Percentiles rank a stretch among this genome's conserved stretches.
phyloP scores from a whole-genome alignment of 352 stramenopile species.

The Globisporangium spinosum region DNA sequence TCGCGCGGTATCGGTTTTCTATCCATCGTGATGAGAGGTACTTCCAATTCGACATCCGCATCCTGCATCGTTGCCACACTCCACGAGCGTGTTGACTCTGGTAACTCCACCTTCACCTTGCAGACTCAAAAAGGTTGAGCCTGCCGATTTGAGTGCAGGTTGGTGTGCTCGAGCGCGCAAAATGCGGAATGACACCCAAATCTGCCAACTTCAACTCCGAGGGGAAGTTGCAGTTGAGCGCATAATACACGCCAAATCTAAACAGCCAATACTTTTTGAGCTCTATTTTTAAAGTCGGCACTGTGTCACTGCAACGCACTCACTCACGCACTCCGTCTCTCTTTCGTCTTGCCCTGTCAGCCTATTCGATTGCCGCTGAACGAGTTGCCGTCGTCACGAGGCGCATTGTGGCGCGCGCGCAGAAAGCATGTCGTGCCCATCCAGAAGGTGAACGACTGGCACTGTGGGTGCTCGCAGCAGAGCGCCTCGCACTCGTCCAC shows the following conservation, averaged over 20 bases:
- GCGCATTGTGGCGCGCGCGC: slow-evolving; percentile 35
- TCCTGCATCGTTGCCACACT: background rate
- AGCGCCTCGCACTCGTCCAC: slow-evolving; percentile 65
- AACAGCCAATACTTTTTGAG: slow-evolving; percentile 13
- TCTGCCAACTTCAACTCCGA: slow-evolving; percentile 31
- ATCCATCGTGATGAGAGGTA: background rate
- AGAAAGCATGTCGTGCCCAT: slow-evolving; percentile 66
- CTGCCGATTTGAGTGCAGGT: slow-evolving; percentile 1
- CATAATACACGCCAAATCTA: slow-evolving; percentile 27
- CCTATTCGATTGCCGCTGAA: slow-evolving; percentile 52
- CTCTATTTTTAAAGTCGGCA: background rate
- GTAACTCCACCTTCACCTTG: background rate
- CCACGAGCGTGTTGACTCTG: background rate
- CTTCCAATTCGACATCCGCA: background rate
- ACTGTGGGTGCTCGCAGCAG: slow-evolving; percentile 56
- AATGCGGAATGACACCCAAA: slow-evolving; percentile 13
- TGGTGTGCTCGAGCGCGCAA: slow-evolving; percentile 5
- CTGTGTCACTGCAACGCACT: background rate
- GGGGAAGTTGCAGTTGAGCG: slow-evolving; percentile 17
- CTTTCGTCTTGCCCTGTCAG: slow-evolving; percentile 1
- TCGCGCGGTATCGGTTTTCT: slow-evolving; percentile 24
- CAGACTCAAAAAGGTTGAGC: slow-evolving; percentile 8
- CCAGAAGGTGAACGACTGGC: slow-evolving; percentile 72
- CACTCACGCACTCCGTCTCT: slow-evolving; percentile 18
- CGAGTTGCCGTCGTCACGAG: slow-evolving; percentile 43